A percentile compares a stretch with the other conserved stretches of the same genome.
Evolutionary conservation across 1,284 basidiomycete genomes (phyloP).

Genomic region (Moesziomyces sp.): DNA sequence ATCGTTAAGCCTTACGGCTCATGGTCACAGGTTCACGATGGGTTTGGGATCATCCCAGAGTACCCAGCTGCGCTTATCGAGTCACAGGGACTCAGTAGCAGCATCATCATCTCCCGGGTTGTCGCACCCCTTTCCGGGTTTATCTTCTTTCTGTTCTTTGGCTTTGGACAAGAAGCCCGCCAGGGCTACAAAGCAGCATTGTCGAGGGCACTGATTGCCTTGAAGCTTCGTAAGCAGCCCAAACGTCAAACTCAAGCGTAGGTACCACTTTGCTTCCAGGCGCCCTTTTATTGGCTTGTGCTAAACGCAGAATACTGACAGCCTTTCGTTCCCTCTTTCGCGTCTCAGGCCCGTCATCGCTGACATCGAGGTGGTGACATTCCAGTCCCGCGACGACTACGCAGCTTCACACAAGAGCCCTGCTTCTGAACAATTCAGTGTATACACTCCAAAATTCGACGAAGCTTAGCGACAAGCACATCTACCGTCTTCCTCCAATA

Average conservation of each 20-base stretch:
- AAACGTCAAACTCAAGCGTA: conserved; percentile 4
- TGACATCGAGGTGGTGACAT: conserved; percentile 22
- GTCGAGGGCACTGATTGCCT: not conserved
- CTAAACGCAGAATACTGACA: not conserved
- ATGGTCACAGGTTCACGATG: conserved; percentile 16
- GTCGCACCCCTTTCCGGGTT: conserved; percentile 7
- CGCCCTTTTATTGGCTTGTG: too few species aligned
- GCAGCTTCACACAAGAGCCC: not conserved
- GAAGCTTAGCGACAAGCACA: conserved; percentile 5
- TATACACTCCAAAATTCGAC: not conserved
- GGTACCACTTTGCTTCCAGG: not conserved
- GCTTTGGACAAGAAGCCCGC: conserved; percentile 17
- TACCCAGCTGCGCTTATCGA: conserved; percentile 1
- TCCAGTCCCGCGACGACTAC: conserved; percentile 7
- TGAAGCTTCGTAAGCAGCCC: conserved; percentile 7
- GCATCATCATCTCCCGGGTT: conserved; percentile 21
- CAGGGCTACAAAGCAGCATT: conserved; percentile 17
- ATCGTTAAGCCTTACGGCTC: conserved; percentile 8
- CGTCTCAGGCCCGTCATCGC: conserved; percentile 9
- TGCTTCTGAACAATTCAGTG: conserved; percentile 9
- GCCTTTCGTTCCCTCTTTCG: not conserved
- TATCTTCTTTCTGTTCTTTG: conserved; percentile 36
- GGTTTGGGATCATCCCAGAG: not conserved
- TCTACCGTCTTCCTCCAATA: too few species aligned
- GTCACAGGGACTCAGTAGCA: not conserved